Evolutionary conservation across 1,284 basidiomycete species (phyloP).

Genomic region (Cutaneotrichosporon cutaneum): DNA sequence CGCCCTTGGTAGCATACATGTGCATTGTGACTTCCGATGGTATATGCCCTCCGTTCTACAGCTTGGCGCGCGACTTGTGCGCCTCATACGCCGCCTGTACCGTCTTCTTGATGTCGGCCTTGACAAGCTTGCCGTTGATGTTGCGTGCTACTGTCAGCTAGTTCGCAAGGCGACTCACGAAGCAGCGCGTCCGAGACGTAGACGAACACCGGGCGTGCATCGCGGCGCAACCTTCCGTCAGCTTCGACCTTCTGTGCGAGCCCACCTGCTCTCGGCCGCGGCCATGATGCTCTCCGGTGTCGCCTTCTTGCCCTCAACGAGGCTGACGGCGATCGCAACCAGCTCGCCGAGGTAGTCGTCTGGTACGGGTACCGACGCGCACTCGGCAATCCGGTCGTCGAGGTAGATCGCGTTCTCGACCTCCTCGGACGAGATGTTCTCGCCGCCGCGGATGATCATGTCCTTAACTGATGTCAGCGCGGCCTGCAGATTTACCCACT

Average conservation of each 20-base stretch:
- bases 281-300: constrained; percentile 13
- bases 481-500: constrained; percentile 40
- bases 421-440: constrained; percentile 45
- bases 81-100: constrained; percentile 16
- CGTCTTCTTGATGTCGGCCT: constrained; percentile 24
- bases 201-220: constrained; percentile 21
- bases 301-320: constrained; percentile 20
- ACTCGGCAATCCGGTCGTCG: constrained; percentile 38
- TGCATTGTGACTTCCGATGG: not conserved
- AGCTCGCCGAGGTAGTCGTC: constrained; percentile 41
- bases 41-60: constrained; percentile 3
- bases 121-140: constrained; percentile 25
- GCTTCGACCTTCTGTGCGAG: not conserved
- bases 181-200: constrained; percentile 9
- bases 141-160: constrained; percentile 16
- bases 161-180: constrained; percentile 13
- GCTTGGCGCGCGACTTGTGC: constrained; percentile 18
- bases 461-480: constrained; percentile 43
- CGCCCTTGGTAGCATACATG: not conserved
- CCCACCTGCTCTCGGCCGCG: constrained; percentile 18
- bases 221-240: constrained; percentile 16
- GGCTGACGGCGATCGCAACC: constrained; percentile 40
- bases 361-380: constrained; percentile 41
- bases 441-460: constrained; percentile 50
- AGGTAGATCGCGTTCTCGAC: constrained; percentile 48